Conservation (phyloP, 2,329 filamentous ascomycete species). For the Clarireedia paspali region DNA sequence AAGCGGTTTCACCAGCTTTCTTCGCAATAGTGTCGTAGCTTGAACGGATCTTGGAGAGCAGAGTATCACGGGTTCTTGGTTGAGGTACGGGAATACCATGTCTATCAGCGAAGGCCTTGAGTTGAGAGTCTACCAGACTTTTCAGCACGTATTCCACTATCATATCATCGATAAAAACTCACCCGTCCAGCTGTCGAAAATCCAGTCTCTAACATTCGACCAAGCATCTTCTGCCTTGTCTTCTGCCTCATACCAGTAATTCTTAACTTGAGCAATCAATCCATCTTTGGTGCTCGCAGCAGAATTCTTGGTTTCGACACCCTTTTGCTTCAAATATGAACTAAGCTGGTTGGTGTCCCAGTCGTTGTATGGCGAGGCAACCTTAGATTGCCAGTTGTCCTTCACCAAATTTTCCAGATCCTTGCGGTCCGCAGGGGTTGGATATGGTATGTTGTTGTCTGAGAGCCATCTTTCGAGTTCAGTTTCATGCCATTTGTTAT, state of each 20-base stretch:
- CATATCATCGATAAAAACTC: not conserved
- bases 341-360: conserved; percentile 67
- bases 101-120: conserved; percentile 88
- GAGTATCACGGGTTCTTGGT: conserved; percentile 74
- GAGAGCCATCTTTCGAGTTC: conserved; percentile 96
- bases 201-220: conserved; percentile 74
- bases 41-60: conserved; percentile 69
- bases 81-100: conserved; percentile 79
- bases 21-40: conserved; percentile 76
- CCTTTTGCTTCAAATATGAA: conserved; percentile 62
- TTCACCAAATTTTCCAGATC: conserved; percentile 88
- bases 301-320: conserved; percentile 58
- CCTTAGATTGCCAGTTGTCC: conserved; percentile 77
- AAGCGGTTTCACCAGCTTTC: conserved; percentile 63
- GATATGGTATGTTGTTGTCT: conserved; percentile 85
- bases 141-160: not conserved
- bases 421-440: conserved; percentile 84
- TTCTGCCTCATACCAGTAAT: conserved; percentile 70
- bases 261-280: conserved; percentile 62
- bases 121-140: conserved; percentile 67
- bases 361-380: conserved; percentile 65
- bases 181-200: conserved; percentile 63
- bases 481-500: conserved; percentile 98
- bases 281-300: conserved; percentile 62
- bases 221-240: conserved; percentile 69